A percentile compares a stretch with the other conserved stretches of the same genome.
Evolutionary conservation across 768 basidiomycete species (phyloP).

Genomic region (Mrakia frigida): DNA sequence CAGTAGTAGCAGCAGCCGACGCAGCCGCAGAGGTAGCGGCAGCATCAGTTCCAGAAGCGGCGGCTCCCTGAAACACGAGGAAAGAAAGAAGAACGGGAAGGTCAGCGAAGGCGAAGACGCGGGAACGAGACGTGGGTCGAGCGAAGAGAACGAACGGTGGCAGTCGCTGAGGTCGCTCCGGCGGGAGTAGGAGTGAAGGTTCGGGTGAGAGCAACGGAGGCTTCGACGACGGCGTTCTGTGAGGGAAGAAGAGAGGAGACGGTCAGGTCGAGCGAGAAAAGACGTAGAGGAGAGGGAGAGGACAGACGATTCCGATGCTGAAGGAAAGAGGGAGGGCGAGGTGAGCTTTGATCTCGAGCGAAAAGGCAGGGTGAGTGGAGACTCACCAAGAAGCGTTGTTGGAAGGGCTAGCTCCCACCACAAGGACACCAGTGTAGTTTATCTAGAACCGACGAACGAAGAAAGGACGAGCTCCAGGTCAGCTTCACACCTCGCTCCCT

Average conservation of each 20-base stretch:
- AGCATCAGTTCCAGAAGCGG: background rate
- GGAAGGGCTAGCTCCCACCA: background rate
- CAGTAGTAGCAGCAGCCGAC: background rate
- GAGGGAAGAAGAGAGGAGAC: background rate
- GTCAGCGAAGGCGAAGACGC: background rate
- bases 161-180: background rate
- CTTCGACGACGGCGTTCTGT: constrained; percentile 13
- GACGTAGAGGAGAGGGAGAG: background rate
- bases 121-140: background rate
- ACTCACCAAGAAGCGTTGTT: background rate
- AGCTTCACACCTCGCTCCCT: background rate
- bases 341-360: too few species aligned
- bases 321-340: too few species aligned
- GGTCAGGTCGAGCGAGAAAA: background rate
- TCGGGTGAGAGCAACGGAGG: background rate
- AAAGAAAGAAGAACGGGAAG: background rate
- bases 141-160: background rate
- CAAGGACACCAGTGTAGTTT: background rate
- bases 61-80: background rate
- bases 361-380: too few species aligned
- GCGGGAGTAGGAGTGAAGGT: constrained; percentile 4
- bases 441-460: background rate
- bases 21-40: background rate
- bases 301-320: background rate
- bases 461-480: background rate